Evolutionary conservation across 495 filamentous ascomycete species (phyloP), one percentile per base, ranked within the genome.

Genomic region (Penicillium egyptiacum): DNA sequence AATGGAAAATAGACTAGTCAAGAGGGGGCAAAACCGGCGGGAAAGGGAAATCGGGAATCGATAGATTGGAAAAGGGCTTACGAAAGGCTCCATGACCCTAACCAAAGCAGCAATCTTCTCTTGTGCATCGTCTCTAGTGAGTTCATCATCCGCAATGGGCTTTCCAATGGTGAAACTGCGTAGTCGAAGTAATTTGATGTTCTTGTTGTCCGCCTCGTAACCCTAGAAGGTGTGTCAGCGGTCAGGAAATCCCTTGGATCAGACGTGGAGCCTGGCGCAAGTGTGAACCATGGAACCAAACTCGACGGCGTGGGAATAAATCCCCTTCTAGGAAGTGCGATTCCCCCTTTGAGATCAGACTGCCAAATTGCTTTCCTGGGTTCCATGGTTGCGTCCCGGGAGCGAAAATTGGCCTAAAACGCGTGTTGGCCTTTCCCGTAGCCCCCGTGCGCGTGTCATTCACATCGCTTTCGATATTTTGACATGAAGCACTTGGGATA

Each of bases 111-210:
- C 75, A 39, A 89, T 78, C 66, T 74, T 79, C 17, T 79, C 77
- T 69, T 84, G 77, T 23, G 75, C 81, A 55, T 79, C 72, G 33
- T 71, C 62, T 17, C 67, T 69, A 45, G 78, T 66, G 41, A 89
- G 74, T 33, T 83, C 74, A 26, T 69, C 64, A 54, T 92, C 88
- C 14, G 75, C 53, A 41, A 95, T 64, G 62, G 84, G 81, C 54
- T 73, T 84, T 31, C 85, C 80, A 35, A 93, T 72, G 0, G 87
- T 91, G 66, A 85, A 94, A 68, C 85, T 93, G 59, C 84, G 80
- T 57, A 96, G 79, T 55, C 89, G 86, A 48, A 95, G 75, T 53
- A 95, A 78, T 41, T 84, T 79, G 62, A 94, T 90, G 56, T 93
- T 86, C 39, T 81, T 69, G 62, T 95, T 86, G 52, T 89, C 85